Evolutionary conservation across 371 early-diverging fungal species (phyloP).

Genomic region (Mycotypha africana): DNA sequence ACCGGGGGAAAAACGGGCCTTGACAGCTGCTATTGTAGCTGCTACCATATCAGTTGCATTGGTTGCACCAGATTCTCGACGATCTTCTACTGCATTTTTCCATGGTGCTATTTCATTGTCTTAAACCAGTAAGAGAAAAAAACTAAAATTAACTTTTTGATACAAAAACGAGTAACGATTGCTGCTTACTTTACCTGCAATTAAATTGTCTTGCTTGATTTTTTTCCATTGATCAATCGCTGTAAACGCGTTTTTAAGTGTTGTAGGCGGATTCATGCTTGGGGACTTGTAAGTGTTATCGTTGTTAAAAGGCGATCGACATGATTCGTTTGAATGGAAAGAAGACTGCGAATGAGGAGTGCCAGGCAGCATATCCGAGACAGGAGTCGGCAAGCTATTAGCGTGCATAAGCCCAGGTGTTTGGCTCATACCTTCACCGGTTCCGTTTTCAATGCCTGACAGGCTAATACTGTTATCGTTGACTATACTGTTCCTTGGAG

Average conservation of each 20-base stretch:
- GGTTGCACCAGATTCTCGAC: background rate
- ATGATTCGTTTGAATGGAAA: background rate
- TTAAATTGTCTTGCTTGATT: background rate
- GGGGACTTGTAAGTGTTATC: background rate
- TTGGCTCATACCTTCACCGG: too few species aligned
- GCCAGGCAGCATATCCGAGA: conserved; percentile 2
- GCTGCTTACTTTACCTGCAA: background rate
- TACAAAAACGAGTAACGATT: background rate
- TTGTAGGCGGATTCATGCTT: background rate
- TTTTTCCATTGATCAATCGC: conserved; percentile 1
- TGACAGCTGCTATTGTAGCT: background rate
- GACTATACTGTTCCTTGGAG: too few species aligned
- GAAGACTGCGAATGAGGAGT: conserved; percentile 1
- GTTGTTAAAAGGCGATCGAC: background rate
- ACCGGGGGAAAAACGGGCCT: background rate
- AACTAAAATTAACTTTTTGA: background rate
- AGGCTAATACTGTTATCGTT: too few species aligned
- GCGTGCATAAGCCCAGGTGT: too few species aligned
- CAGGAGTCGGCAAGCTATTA: conserved; percentile 4
- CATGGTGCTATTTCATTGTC: conserved; percentile 2
- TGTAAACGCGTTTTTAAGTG: background rate
- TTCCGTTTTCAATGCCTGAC: too few species aligned
- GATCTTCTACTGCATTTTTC: conserved; percentile 4
- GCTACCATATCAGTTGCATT: conserved; percentile 1
- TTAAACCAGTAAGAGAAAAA: background rate